These are phyloP conservation scores for Chaetomiaceae sp. DNA, from an alignment of 2,329 filamentous ascomycete species.

Conservation along the genomic window DNA sequence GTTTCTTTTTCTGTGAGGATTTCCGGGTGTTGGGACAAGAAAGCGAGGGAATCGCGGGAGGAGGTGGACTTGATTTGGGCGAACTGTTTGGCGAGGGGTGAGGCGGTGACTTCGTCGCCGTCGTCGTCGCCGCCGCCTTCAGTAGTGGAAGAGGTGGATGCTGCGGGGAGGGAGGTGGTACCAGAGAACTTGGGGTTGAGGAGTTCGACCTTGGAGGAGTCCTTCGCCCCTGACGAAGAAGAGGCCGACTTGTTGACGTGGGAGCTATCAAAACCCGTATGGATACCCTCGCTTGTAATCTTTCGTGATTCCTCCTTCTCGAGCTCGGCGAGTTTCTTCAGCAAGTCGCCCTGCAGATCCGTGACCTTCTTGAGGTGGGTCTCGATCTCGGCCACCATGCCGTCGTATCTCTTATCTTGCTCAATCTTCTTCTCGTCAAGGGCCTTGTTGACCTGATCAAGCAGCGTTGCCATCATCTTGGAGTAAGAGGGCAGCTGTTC, in stretches of 20 bases:
- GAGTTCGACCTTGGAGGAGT: slow-evolving; percentile 56
- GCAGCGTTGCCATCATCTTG: slow-evolving; percentile 95
- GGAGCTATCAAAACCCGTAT: slow-evolving; percentile 87
- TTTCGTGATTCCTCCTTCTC: slow-evolving; percentile 82
- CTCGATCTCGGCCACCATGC: slow-evolving; percentile 74
- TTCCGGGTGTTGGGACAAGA: slow-evolving; percentile 71
- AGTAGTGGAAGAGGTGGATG: slow-evolving; percentile 27
- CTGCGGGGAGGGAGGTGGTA: slow-evolving; percentile 42
- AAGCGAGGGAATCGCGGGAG: slow-evolving; percentile 68
- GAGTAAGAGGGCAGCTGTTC: slow-evolving; percentile 78
- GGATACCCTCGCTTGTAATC: slow-evolving; percentile 88
- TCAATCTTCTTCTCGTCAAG: slow-evolving; percentile 69
- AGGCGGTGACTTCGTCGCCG: slow-evolving; percentile 71
- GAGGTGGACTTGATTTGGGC: slow-evolving; percentile 71
- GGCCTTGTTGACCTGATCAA: slow-evolving; percentile 86
- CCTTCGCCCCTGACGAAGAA: slow-evolving; percentile 23
- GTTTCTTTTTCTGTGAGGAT: slow-evolving; percentile 82
- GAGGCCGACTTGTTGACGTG: slow-evolving; percentile 61
- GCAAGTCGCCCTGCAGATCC: slow-evolving; percentile 70
- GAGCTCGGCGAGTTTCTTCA: slow-evolving; percentile 69
- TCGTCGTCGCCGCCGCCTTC: slow-evolving; percentile 66
- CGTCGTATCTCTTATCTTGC: slow-evolving; percentile 62
- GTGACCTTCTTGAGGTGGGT: slow-evolving; percentile 74
- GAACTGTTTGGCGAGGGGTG: slow-evolving; percentile 74
- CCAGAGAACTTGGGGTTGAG: slow-evolving; percentile 70